Evolutionary conservation across 2,329 filamentous ascomycete species (phyloP).

Genomic region (Dactylellina leptospora): DNA sequence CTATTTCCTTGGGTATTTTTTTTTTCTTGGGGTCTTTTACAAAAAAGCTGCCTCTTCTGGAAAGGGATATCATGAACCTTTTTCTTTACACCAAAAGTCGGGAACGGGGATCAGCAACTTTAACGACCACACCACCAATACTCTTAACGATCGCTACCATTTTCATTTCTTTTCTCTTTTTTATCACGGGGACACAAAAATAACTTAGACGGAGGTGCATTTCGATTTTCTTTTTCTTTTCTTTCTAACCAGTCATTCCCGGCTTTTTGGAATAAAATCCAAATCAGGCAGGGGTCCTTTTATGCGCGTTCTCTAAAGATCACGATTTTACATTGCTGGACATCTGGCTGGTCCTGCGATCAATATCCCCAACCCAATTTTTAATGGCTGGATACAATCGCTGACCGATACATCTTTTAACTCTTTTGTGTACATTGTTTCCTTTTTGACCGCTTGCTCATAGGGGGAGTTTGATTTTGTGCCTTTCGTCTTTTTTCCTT

Average conservation of each 20-base stretch:
- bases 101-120: conserved; percentile 13
- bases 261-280: not conserved
- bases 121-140: conserved; percentile 28
- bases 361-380: conserved; percentile 26
- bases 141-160: conserved; percentile 45
- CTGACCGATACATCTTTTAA: conserved; percentile 41
- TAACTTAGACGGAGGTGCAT: conserved; percentile 52
- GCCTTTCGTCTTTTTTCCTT: not conserved
- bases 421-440: conserved; percentile 52
- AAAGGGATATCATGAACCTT: conserved; percentile 31
- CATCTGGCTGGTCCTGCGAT: conserved; percentile 6
- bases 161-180: conserved; percentile 27
- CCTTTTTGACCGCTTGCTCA: conserved; percentile 8
- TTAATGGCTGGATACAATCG: conserved; percentile 43
- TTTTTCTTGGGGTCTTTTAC: not conserved
- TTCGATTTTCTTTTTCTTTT: conserved; percentile 32
- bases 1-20: conserved; percentile 2
- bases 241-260: conserved; percentile 38
- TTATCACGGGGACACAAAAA: conserved; percentile 44
- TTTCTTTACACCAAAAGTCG: not conserved
- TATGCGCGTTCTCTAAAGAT: not conserved
- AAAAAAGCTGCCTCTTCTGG: conserved; percentile 39
- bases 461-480: conserved; percentile 34
- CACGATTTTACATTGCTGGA: not conserved
- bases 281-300: conserved; percentile 11